A percentile compares a stretch with the other conserved stretches of the same genome.
phyloP scores from a whole-genome alignment of 345 rosid species.

The Citrus trifoliata region DNA sequence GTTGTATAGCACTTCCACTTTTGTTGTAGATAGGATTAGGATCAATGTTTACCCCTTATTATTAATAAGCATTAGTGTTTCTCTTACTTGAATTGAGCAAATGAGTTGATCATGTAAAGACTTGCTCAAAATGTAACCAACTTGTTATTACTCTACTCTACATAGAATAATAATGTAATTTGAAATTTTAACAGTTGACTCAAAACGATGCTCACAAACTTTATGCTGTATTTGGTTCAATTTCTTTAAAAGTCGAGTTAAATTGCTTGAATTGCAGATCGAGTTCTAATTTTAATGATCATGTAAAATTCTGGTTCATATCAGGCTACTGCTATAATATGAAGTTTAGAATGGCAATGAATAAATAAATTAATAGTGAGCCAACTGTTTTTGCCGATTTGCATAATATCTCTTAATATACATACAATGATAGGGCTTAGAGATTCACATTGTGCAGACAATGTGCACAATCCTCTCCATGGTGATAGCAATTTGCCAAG shows the following conservation, averaged over 20 bases:
- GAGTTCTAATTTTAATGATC: not conserved
- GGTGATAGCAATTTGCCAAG: not conserved
- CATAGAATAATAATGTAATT: too few species aligned
- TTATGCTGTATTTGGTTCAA: not conserved
- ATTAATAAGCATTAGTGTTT: not conserved
- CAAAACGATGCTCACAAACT: not conserved
- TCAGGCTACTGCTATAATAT: not conserved
- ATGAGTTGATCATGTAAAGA: too few species aligned
- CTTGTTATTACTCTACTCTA: too few species aligned
- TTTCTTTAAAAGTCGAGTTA: too few species aligned
- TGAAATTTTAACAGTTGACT: too few species aligned
- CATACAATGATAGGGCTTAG: not conserved
- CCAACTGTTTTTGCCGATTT: not conserved
- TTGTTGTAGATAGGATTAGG: not conserved
- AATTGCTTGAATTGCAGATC: not conserved
- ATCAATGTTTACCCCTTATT: constrained; percentile 4
- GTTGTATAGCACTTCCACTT: constrained; percentile 2
- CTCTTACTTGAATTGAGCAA: too few species aligned
- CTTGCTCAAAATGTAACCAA: too few species aligned
- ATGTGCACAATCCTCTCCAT: constrained; percentile 14
- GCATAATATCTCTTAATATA: not conserved
- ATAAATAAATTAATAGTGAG: not conserved
- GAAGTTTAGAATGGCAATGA: not conserved
- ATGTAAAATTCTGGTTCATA: not conserved
- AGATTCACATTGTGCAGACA: constrained; percentile 14